Evolutionary conservation across 1,284 basidiomycete genomes (phyloP).

Genomic region (Ganoderma lucidum): DNA sequence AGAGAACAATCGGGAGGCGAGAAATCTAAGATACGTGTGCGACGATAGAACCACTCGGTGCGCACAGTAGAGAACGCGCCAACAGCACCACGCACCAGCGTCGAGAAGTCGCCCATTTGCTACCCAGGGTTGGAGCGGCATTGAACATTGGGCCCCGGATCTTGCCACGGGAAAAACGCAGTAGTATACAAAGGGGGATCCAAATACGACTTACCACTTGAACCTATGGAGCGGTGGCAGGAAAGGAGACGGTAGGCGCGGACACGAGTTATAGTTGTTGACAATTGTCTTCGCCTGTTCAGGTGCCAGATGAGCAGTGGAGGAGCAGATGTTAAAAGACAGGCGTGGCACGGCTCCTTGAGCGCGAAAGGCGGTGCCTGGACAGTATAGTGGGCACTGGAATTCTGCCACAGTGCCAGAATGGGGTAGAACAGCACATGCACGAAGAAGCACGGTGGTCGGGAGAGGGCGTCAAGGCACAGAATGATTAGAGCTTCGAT

Average conservation of each 20-base stretch:
- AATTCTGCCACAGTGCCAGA: background rate
- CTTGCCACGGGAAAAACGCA: background rate
- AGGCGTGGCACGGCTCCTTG: background rate
- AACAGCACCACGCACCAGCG: background rate
- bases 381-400: background rate
- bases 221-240: background rate
- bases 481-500: background rate
- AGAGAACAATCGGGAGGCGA: background rate
- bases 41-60: background rate
- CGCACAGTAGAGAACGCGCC: background rate
- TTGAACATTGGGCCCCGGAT: background rate
- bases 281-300: background rate
- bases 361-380: background rate
- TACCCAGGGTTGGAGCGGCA: background rate
- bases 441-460: slow-evolving; percentile 22
- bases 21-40: background rate
- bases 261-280: background rate
- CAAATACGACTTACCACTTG: background rate
- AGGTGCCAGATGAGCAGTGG: no score
- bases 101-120: background rate
- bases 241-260: background rate
- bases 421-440: slow-evolving; percentile 14
- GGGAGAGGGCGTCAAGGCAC: slow-evolving; percentile 15
- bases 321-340: background rate
- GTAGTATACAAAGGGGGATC: background rate